Evolutionary conservation across 2,329 filamentous ascomycete species (phyloP), one percentile per base, ranked within the genome.

Genomic region (Mariannaea sp.): DNA sequence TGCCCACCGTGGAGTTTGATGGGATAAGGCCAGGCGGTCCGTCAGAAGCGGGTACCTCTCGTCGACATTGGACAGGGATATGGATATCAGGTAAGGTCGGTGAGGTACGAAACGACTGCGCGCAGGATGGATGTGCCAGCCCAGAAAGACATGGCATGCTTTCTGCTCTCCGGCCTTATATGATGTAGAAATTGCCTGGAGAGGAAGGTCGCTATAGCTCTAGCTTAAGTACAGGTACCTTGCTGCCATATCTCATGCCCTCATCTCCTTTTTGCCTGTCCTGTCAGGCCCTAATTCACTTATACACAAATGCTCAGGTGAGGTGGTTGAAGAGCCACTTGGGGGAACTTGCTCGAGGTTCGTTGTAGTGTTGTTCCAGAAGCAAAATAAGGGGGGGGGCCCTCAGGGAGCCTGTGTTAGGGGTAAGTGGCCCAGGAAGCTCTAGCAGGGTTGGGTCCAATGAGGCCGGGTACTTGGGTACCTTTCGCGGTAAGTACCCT

Each of bases 351-450:
- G 41, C 50, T 56, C 20, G 14, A 17, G 7, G 14, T 19, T 12
- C 19, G 17, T 40, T 59, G 55, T 48, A 64, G 49, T 53, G 57
- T 42, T 62, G 57, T 65, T 65, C 57, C 56, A 62, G 62, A 61
- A 58, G 57, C 58, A 57, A 59, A 65, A 65, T 64, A 65, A 57
- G 61, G 63, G 63, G 46, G 45, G 27, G 12, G 49, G 48, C 41
- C 53, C 49, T 32, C 7, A 17, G n/a, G 32, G 32, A 16, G 9
- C 16, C 13, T 5, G 36, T 39, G 36, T 39, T 39, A 39, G 36
- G 36, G 36, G 36, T 39, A 39, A 24, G 24, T 12, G 10, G 35
- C n/a, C 12, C 19, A 20, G 22, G 12, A 22, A 38, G 20, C 40
- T 36, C 22, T 38, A 38, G 32, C 39, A 38, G 46, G 19, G 30